Percentiles rank a stretch among this genome's conserved stretches.
These are phyloP conservation scores for Globisporangium nagaii DNA, from an alignment of 352 stramenopile species.

Conservation along the genomic window DNA sequence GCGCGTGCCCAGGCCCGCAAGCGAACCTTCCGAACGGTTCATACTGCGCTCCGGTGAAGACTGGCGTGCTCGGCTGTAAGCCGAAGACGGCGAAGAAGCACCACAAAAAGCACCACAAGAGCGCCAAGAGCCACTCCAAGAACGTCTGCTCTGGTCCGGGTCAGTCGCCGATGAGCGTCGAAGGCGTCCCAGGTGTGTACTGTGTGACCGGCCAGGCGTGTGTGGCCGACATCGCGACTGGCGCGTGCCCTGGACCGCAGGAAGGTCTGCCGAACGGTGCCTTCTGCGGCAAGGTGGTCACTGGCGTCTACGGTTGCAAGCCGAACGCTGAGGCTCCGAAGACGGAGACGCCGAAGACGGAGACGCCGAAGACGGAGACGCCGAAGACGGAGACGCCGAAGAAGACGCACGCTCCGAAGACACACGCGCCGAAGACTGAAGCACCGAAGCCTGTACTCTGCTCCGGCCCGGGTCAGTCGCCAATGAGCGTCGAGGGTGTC, in stretches of 20 bases:
- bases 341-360: not conserved
- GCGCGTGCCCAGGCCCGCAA: slow-evolving; percentile 7
- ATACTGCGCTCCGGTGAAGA: slow-evolving; percentile 21
- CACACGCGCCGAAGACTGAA: not conserved
- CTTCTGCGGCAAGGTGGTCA: slow-evolving; percentile 5
- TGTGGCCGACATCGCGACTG: slow-evolving; percentile 10
- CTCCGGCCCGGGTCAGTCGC: not conserved
- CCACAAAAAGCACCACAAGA: slow-evolving; percentile 2
- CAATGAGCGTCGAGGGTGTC: not conserved
- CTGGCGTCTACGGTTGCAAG: slow-evolving; percentile 1
- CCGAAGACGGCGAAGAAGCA: not conserved
- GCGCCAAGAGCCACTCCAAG: not conserved
- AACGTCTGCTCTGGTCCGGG: not conserved
- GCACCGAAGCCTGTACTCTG: not conserved
- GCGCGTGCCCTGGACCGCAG: slow-evolving; percentile 11
- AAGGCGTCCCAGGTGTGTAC: slow-evolving; percentile 13
- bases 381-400: not conserved
- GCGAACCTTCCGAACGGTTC: not conserved
- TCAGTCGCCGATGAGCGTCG: slow-evolving; percentile 15
- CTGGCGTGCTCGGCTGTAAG: slow-evolving; percentile 21
- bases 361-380: not conserved
- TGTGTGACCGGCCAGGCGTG: slow-evolving; percentile 13
- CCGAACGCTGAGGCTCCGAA: not conserved
- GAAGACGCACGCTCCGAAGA: not conserved
- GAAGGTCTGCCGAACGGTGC: slow-evolving; percentile 10